Evolutionary conservation across 441 rosid species (phyloP).

Genomic region (Flueggea neowawraea): DNA sequence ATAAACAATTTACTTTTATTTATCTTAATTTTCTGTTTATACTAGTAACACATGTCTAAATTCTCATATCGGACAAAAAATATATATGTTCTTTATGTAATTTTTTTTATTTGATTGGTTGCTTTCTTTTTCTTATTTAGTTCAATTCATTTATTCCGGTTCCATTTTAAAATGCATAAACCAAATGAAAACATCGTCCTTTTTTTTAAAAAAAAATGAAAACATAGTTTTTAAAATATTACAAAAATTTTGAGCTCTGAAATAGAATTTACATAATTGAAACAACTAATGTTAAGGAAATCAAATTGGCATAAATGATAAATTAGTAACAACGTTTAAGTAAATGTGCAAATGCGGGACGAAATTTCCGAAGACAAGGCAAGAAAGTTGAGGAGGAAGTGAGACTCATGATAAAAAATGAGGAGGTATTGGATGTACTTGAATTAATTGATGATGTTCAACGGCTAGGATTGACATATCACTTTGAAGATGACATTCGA

Average conservation of each 20-base stretch:
- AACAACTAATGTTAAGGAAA: background rate
- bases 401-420: background rate
- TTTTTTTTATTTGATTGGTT: too few relatives aligned
- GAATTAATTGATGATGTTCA: slow-evolving; percentile 46
- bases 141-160: too few relatives aligned
- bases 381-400: background rate
- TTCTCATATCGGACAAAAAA: too few relatives aligned
- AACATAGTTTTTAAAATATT: too few relatives aligned
- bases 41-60: too few relatives aligned
- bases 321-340: background rate
- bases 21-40: too few relatives aligned
- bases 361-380: background rate
- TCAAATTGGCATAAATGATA: background rate
- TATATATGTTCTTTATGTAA: too few relatives aligned
- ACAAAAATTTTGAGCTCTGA: too few relatives aligned
- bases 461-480: slow-evolving; percentile 33
- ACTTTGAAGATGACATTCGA: slow-evolving; percentile 29
- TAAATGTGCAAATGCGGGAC: background rate
- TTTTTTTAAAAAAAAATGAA: too few relatives aligned
- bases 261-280: background rate
- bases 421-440: slow-evolving; percentile 10
- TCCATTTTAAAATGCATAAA: too few relatives aligned
- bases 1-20: background rate
- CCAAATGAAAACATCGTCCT: too few relatives aligned
- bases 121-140: too few relatives aligned